Percentiles rank a stretch among this genome's conserved stretches.
Evolutionary conservation across 495 filamentous ascomycete genomes (phyloP).

Genomic region (Opeltia flavorubescens): DNA sequence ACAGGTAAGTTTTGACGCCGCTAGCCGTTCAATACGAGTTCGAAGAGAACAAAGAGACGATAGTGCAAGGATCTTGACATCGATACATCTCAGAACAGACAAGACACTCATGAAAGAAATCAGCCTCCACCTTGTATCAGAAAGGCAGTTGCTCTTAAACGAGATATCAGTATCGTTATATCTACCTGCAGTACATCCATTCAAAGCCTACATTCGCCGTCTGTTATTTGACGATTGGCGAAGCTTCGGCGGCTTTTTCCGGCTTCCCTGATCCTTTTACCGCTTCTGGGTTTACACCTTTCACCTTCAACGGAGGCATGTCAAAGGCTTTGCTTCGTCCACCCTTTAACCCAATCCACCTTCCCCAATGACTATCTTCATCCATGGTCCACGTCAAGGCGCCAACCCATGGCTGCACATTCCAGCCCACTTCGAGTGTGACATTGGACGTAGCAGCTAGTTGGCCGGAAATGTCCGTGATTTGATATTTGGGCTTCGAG

Average conservation of each 20-base stretch:
- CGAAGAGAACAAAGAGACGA: no score
- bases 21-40: no score
- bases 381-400: conserved; percentile 58
- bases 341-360: conserved; percentile 46
- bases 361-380: conserved; percentile 40
- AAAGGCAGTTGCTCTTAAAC: no score
- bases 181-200: no score
- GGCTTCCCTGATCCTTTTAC: conserved; percentile 10
- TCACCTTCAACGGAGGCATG: conserved; percentile 57
- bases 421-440: conserved; percentile 71
- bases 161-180: no score
- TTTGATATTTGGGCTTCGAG: conserved; percentile 83
- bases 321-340: conserved; percentile 54
- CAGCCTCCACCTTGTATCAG: no score
- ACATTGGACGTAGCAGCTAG: conserved; percentile 56
- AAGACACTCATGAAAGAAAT: no score
- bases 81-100: no score
- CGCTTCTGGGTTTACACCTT: conserved; percentile 9
- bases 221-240: conserved; percentile 8
- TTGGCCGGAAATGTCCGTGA: conserved; percentile 69
- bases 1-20: no score
- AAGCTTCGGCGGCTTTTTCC: conserved; percentile 13
- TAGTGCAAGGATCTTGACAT: no score
- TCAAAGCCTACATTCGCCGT: no score
- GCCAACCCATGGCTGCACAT: conserved; percentile 96